These are phyloP conservation scores for Rhizopogon roseolus DNA, from an alignment of 768 basidiomycete species.

Conservation along the genomic window DNA sequence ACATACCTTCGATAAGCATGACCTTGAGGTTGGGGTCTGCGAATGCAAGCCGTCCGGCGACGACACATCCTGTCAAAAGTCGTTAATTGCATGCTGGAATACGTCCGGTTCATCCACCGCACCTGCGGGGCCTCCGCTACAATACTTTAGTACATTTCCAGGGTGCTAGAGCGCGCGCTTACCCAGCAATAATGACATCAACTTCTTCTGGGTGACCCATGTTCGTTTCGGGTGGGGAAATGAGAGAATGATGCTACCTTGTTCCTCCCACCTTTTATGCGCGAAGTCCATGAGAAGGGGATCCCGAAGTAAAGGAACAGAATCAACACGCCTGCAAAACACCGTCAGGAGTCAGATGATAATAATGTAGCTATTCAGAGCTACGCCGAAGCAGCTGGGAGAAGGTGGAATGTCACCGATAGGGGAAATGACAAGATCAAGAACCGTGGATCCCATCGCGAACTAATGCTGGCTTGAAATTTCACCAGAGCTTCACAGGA, in stretches of 20 bases:
- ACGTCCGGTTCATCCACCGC: not conserved
- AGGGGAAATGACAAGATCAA: not conserved
- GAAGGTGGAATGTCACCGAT: not conserved
- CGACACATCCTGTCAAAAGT: constrained; percentile 46
- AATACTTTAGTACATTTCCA: constrained; percentile 6
- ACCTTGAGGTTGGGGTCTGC: constrained; percentile 71
- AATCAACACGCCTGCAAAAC: not conserved
- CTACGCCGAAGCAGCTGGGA: not conserved
- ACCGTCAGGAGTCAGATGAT: constrained; percentile 12
- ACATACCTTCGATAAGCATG: constrained; percentile 66
- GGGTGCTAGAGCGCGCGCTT: constrained; percentile 4
- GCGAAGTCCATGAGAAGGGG: constrained; percentile 1
- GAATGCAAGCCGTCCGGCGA: constrained; percentile 65
- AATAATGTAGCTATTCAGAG: not conserved
- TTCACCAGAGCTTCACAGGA: not conserved
- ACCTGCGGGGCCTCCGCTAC: constrained; percentile 61
- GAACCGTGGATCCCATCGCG: not conserved
- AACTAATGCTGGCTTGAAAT: not conserved
- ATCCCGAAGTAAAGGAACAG: not conserved
- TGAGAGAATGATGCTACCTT: not conserved
- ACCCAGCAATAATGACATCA: constrained; percentile 65
- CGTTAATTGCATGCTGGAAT: not conserved
- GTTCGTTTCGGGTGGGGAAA: constrained; percentile 3
- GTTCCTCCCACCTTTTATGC: constrained; percentile 9
- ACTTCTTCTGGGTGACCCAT: constrained; percentile 64